Base-by-base conservation (phyloP, 768 basidiomycete species). In the Rhizopogon rudus region DNA sequence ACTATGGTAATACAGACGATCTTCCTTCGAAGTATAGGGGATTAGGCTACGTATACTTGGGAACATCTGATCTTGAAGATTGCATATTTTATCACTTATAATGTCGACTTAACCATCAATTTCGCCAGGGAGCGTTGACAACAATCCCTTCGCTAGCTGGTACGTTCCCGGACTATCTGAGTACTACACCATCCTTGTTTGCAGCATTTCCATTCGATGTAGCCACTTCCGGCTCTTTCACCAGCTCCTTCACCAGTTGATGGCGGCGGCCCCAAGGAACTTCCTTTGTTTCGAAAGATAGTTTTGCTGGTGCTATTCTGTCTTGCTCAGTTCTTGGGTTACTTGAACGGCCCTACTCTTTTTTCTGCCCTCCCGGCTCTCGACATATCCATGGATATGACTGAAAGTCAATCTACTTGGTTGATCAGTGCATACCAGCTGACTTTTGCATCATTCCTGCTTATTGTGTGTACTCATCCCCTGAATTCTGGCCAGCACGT, bases 381-480 rank as follows among this genome's bases (percentile, higher is more conserved):
- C 25, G 58, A 65, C 40, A 4, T 17, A 7, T 48, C 58, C 3
- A 46, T 69, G 16, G 49, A 56, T 28, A 64, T 68, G 20, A 61
- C 57, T 17, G 46, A 60, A 49, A 65, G 54, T 33, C 56, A 67
- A 50, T 63, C 61, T n/a, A 67, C 70, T 35, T 80, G 79, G 78
- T 53, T 78, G 3, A 61, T 76, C 25, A 72, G 75, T 44, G 76
- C 75, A 12, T 78, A 72, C 58, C 68, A 76, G 37, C 56, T 71
- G 14, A 73, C 68, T 1, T 80, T 78, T 61, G 73, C 79, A 9
- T 68, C 78, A 1, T 71, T 78, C 53, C 61, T 73, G n/a, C 66
- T 74, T 54, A 57, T 70, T 31, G 70, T 73, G 53, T 20, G 71
- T 40, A 46, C 57, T 44, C 57, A 60, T 13, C 16, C 53, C 13